Evolutionary conservation across 352 stramenopile genomes (phyloP).

Genomic region (Blastocystis hominis): DNA sequence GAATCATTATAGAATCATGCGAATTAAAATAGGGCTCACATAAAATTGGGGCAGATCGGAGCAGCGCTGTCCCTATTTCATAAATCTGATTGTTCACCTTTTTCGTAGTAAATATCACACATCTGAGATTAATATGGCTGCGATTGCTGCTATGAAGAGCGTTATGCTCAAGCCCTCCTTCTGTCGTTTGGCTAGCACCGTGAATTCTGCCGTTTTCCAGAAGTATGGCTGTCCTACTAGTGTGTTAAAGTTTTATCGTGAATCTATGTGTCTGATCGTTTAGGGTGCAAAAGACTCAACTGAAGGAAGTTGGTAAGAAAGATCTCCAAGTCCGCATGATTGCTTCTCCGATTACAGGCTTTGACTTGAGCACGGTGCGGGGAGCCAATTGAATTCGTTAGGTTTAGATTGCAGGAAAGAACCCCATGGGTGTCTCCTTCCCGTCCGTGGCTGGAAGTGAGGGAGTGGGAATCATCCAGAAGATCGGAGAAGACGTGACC

Average conservation of each 20-base stretch:
- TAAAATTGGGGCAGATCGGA: too few relatives aligned
- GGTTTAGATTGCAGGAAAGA: constrained; percentile 31
- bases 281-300: constrained; percentile 29
- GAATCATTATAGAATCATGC: too few relatives aligned
- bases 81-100: neutral
- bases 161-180: constrained; percentile 36
- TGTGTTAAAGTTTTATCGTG: constrained; percentile 19
- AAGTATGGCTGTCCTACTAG: constrained; percentile 32
- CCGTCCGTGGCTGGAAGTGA: constrained; percentile 61
- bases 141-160: constrained; percentile 18
- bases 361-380: constrained; percentile 28
- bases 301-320: neutral
- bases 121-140: constrained; percentile 7
- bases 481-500: constrained; percentile 60
- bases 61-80: too few relatives aligned
- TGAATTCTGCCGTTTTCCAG: constrained; percentile 55
- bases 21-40: too few relatives aligned
- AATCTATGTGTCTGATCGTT: neutral
- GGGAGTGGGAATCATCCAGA: constrained; percentile 61
- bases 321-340: constrained; percentile 53
- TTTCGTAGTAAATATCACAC: neutral
- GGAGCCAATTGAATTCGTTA: neutral
- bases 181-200: constrained; percentile 46
- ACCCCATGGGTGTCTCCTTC: constrained; percentile 38
- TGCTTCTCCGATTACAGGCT: constrained; percentile 40